Base-by-base conservation (phyloP, 2,329 filamentous ascomycete species). In the Botrytis pseudocinerea region DNA sequence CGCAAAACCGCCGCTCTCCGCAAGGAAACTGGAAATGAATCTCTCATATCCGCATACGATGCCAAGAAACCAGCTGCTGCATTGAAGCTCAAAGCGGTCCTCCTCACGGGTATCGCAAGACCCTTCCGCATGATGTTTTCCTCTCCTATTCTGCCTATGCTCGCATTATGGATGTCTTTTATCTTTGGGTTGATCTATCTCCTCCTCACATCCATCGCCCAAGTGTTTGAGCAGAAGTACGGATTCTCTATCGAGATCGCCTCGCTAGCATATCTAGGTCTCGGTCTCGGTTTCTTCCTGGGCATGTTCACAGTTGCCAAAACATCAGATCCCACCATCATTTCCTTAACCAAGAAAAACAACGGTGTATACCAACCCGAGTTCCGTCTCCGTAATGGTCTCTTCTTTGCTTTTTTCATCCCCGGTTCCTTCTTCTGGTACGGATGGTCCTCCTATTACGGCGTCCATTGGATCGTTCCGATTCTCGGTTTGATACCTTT, bases 71-170 rank as follows among this genome's bases (percentile, higher is more conserved):
- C 4, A 74, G 75, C 48, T 69, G 76, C 44, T 75, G 79, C 63
- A 76, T 83, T 60, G 40, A 59, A 32, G 14, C 74, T 76, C 10
- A 76, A 76, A 42, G 79, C 79, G n/a, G 61, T 73, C 83, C 46
- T 76, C 38, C 32, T 68, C 51, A 68, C 64, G 25, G 64, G 46
- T 40, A 60, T 73, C 48, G 76, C 85, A n/a, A 84, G 63, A 61
- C 78, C 14, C 73, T 74, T 69, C 84, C 87, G 64, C 42, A 81
- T 89, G 57, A 79, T 85, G n/a, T 83, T 86, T 5, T 86, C 87
- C 3, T 75, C 84, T 60, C 86, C 85, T 77, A 78, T 83, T 72
- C 75, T 81, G n/a, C 63, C 73, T 25, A 68, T 75, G 51, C 70
- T 77, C 35, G 75, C 73, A 40, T 57, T 77, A 40, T 70, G 73